phyloP scores from a whole-genome alignment of 306 rosid species.

The Vachellia pachyceras region DNA sequence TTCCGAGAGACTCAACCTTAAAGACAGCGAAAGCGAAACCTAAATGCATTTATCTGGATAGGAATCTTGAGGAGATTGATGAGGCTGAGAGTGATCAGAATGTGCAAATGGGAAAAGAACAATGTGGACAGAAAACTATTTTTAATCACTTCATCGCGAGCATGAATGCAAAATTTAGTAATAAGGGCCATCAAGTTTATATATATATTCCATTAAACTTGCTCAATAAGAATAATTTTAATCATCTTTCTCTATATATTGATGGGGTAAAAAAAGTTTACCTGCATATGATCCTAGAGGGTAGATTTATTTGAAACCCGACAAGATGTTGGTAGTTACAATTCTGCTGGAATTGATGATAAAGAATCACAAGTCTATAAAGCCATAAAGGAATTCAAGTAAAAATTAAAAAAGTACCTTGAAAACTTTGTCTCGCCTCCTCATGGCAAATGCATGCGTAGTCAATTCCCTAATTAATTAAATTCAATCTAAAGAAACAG shows the following conservation, averaged over 20 bases:
- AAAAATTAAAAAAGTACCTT: neutral
- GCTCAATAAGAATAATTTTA: neutral
- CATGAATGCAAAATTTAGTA: neutral
- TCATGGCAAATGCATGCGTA: slow-evolving; percentile 17
- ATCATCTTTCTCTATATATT: neutral
- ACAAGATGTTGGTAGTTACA: slow-evolving; percentile 59
- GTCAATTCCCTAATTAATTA: too few species aligned
- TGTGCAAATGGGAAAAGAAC: neutral
- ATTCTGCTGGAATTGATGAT: slow-evolving; percentile 52
- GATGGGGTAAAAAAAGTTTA: slow-evolving; percentile 40
- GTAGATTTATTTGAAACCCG: slow-evolving; percentile 44
- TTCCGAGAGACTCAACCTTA: neutral
- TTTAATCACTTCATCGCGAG: neutral
- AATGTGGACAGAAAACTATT: neutral
- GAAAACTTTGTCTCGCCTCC: neutral
- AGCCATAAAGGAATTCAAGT: neutral
- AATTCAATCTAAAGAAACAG: neutral
- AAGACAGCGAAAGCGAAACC: slow-evolving; percentile 1
- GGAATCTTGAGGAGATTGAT: neutral
- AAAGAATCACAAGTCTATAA: slow-evolving; percentile 35
- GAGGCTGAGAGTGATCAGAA: neutral
- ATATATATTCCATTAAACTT: neutral
- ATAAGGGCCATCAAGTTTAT: neutral
- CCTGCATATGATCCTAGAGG: slow-evolving; percentile 13
- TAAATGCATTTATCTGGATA: neutral